phyloP scores from a whole-genome alignment of 2,329 filamentous ascomycete genomes.

The Sphaerulina musiva region DNA sequence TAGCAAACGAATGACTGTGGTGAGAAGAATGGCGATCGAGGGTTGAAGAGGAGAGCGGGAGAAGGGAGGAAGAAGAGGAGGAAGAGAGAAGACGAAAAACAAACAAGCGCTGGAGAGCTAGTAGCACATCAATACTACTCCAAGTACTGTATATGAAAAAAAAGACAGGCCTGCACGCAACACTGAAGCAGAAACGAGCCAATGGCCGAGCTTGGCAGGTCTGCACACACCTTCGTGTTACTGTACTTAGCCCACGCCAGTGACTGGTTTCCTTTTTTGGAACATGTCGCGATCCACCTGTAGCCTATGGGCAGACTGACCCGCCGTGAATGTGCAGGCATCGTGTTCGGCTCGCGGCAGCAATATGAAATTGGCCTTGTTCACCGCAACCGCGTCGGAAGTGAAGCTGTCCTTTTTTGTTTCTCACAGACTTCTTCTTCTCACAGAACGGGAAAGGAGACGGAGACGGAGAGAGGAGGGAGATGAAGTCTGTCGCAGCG shows the following conservation, averaged over 20 bases:
- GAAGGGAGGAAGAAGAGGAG: neutral
- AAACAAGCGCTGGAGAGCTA: neutral
- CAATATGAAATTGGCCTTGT: neutral
- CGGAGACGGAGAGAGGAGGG: neutral
- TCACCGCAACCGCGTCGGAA: neutral
- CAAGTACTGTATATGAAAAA: conserved; percentile 1
- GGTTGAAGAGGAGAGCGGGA: neutral
- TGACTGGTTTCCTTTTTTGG: neutral
- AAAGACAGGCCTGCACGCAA: neutral
- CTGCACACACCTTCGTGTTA: neutral
- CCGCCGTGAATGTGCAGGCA: conserved; percentile 3
- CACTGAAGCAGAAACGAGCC: neutral
- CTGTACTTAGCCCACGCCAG: neutral
- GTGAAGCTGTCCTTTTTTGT: neutral
- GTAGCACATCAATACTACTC: neutral
- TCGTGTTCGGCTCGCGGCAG: neutral
- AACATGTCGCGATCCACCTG: neutral
- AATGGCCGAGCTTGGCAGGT: neutral
- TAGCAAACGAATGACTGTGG: conserved; percentile 11
- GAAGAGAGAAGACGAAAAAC: neutral
- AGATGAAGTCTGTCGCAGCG: neutral
- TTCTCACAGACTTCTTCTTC: no score
- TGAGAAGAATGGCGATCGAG: neutral
- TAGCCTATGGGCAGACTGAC: neutral
- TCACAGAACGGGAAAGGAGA: neutral